Base-by-base conservation (phyloP, 2,329 filamentous ascomycete genomes). In the Lasiodiplodia sp. region DNA sequence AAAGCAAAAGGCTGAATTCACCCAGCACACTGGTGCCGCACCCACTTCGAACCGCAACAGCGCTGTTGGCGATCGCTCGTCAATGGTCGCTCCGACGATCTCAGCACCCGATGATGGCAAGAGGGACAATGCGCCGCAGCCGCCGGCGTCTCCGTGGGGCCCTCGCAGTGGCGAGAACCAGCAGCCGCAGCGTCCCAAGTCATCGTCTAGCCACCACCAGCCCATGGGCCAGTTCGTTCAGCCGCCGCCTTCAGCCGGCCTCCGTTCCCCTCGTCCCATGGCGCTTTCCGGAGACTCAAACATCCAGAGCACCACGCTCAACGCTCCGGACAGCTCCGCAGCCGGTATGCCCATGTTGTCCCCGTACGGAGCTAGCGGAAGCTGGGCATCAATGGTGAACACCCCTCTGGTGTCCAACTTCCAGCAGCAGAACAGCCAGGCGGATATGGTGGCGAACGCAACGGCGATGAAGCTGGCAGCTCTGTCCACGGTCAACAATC, bases 401-500 rank as follows among this genome's bases (percentile, higher is more conserved):
- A 99, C 96, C 2, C 96, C 96, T 2, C 96, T 98, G 92, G 92
- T 95, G 5, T 84, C 93, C 51, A 95, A 90, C 72, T 99, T 98
- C 80, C 91, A 74, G 70, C 76, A 87, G 72, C 82, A 82, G 49
- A 82, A 85, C 71, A 90, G 87, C 68, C 94, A 97, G 79, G 94
- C 94, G 18, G 96, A 99, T 76, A 98, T 98, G 95, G 92, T 99
- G 69, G 96, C 96, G 69, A 99, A 98, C 78, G 96, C 96, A 31
- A 98, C 96, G 18, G 96, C 96, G 25, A 99, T 99, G 96, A 99
- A 99, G 81, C 87, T 99, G 64, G 96, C 96, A 56, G 96, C 96
- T 21, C 85, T 99, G 56, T 98, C 95, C 5, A 99, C 96, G 2
- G 96, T 99, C 62, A 99, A 98, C 84, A 99, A 98, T 80, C 92